Evolutionary conservation across 208 protist species (phyloP).

Genomic region (Acanthamoeba castellanii): DNA sequence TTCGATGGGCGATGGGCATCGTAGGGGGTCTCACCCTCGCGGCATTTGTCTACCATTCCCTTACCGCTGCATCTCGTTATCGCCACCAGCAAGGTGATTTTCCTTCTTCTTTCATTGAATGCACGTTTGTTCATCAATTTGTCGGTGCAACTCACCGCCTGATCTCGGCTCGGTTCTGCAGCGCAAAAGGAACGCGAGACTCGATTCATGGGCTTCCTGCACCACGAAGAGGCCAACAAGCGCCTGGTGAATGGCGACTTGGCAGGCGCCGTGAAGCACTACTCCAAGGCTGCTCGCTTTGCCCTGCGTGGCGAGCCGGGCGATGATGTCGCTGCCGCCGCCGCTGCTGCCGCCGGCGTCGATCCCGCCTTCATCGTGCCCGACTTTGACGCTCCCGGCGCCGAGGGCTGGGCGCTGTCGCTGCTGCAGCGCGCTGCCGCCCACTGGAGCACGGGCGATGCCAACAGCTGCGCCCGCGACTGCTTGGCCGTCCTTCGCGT

Average conservation of each 20-base stretch:
- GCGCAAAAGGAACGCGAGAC: conserved; percentile 33
- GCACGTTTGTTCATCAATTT: not conserved
- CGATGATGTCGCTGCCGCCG: not conserved
- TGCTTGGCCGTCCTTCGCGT: conserved; percentile 12
- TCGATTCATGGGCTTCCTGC: conserved; percentile 15
- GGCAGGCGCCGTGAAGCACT: not conserved
- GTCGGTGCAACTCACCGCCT: not conserved
- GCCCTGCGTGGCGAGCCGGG: conserved; percentile 2
- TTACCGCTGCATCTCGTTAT: conserved; percentile 9
- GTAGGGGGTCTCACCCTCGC: conserved; percentile 61
- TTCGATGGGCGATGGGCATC: conserved; percentile 16
- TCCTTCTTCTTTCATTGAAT: not conserved
- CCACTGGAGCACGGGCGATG: not conserved
- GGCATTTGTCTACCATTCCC: conserved; percentile 36
- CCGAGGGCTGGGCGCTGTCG: not conserved
- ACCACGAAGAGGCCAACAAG: conserved; percentile 67
- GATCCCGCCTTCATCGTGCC: not conserved
- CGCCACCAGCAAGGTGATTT: not conserved
- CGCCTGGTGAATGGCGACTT: not conserved
- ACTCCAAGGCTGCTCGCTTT: conserved; percentile 16
- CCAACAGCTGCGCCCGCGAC: conserved; percentile 5
- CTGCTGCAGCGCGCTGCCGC: not conserved
- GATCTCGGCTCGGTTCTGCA: not conserved
- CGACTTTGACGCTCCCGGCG: not conserved
- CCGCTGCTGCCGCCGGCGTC: not conserved